Base-by-base conservation (phyloP, 371 early-diverging fungal species). In the Syncephalastrum monosporum region DNA sequence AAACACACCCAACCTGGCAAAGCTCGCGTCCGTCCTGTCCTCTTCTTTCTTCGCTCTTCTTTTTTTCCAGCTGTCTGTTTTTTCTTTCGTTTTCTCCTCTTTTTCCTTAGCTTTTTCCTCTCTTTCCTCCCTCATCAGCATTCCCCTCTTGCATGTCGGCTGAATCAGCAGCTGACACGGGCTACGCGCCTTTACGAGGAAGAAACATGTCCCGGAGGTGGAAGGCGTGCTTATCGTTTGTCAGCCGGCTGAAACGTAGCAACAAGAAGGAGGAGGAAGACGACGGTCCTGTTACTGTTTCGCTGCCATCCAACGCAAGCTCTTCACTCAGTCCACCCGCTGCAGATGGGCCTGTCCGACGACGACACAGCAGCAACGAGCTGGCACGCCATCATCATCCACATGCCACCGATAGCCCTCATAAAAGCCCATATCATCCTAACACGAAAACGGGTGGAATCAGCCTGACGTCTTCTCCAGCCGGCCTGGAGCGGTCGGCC, bases 61-160 rank as follows among this genome's bases (percentile, higher is more conserved):
- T 61, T 72, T 71, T 51, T 72, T 61, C 67, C 74, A 57, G 15
- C 55, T 21, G 0, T 69, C 73, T 51, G 67, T 73, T 63, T 82
- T 63, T 70, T 58, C 65, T 50, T 51, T 71, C 65, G 67, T 76
- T 66, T 65, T 75, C 10, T 56, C 73, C 75, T 43, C 67, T 68
- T 64, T 66, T 60, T 56, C 57, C 69, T 53, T 60, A 43, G 61
- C 54, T 76, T 50, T 61, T 57, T 81, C 74, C 29, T 74, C 76
- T 64, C 72, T 69, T 52, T 69, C 63, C 48, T 70, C 60, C 42
- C 64, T 69, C 50, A 65, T 53, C 21, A 19, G 19, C 33, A 29
- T 33, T 33, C 38, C 53, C 17, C 19, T 33, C 57, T 56, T 33
- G 38, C 47, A 56, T 56, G 57, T 49, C 57, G 38, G 49, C 47